Evolutionary conservation across 257 asterid species (phyloP).

Genomic region (Linaria vulgaris): DNA sequence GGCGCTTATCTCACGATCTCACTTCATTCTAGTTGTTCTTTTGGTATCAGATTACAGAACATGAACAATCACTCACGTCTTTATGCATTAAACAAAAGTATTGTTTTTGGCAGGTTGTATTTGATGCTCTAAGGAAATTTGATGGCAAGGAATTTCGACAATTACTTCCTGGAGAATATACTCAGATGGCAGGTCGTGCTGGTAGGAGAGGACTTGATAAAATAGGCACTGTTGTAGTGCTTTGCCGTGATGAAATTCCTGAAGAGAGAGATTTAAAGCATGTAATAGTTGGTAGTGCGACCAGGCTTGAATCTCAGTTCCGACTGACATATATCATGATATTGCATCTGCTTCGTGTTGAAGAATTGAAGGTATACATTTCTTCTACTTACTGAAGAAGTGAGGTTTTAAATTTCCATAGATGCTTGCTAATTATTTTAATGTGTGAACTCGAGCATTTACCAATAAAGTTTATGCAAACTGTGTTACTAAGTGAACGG

Average conservation of each 20-base stretch:
- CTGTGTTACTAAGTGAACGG: background rate
- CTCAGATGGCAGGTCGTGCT: conserved; percentile 99
- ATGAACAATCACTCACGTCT: conserved; percentile 17
- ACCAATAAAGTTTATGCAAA: conserved; percentile 20
- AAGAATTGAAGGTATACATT: conserved; percentile 82
- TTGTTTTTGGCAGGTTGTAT: conserved; percentile 72
- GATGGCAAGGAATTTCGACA: conserved; percentile 93
- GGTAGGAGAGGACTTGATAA: conserved; percentile 99
- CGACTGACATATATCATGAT: conserved; percentile 97
- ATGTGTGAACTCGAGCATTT: conserved; percentile 10
- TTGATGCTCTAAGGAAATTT: conserved; percentile 87
- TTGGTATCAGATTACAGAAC: conserved; percentile 16
- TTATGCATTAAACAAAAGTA: conserved; percentile 18
- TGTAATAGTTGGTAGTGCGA: conserved; percentile 88
- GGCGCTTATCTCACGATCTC: conserved; percentile 17
- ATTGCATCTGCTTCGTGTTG: conserved; percentile 96
- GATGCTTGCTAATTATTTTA: conserved; percentile 17
- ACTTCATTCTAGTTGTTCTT: conserved; percentile 3
- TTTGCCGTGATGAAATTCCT: conserved; percentile 95
- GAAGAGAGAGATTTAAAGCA: conserved; percentile 71
- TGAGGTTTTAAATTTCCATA: conserved; percentile 9
- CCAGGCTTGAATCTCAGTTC: conserved; percentile 93
- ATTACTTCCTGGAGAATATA: conserved; percentile 96
- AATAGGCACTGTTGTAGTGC: conserved; percentile 84
- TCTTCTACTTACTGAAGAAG: conserved; percentile 25